Evolutionary conservation across 2,329 filamentous ascomycete species (phyloP).

Genomic region (Dactylonectria macrodidyma): DNA sequence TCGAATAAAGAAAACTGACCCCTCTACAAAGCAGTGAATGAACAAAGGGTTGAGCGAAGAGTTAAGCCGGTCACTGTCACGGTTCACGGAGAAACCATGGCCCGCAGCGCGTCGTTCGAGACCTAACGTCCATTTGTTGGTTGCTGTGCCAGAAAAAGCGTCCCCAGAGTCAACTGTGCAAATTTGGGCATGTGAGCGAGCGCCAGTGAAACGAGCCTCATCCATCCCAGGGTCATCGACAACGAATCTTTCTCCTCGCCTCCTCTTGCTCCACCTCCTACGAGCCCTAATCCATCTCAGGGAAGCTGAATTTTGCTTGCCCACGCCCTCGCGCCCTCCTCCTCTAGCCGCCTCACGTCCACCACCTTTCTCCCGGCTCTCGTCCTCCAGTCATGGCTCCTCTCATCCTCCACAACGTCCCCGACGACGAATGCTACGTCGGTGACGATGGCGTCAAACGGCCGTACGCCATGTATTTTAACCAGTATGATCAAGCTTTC

Average conservation of each 20-base stretch:
- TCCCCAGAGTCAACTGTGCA: constrained; percentile 13
- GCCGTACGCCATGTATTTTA: constrained; percentile 77
- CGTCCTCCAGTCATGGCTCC: constrained; percentile 66
- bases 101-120: constrained; percentile 8
- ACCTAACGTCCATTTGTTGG: constrained; percentile 14
- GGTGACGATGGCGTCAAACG: constrained; percentile 76
- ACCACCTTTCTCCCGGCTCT: constrained; percentile 8
- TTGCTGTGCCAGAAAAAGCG: constrained; percentile 31
- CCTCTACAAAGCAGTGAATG: not conserved
- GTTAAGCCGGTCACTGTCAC: not conserved
- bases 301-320: not conserved
- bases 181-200: constrained; percentile 23
- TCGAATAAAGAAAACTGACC: not conserved
- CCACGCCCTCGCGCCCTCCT: not conserved
- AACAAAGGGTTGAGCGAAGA: not conserved
- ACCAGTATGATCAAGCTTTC: constrained; percentile 63
- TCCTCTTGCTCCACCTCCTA: not conserved
- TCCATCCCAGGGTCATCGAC: constrained; percentile 19
- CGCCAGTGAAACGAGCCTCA: constrained; percentile 6
- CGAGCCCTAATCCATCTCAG: not conserved
- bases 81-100: constrained; percentile 20
- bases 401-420: constrained; percentile 78
- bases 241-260: not conserved
- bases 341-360: not conserved
- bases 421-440: constrained; percentile 77